phyloP scores from a whole-genome alignment of 192 early-diverging fungal genomes.

The Obelidium mucronatum region DNA sequence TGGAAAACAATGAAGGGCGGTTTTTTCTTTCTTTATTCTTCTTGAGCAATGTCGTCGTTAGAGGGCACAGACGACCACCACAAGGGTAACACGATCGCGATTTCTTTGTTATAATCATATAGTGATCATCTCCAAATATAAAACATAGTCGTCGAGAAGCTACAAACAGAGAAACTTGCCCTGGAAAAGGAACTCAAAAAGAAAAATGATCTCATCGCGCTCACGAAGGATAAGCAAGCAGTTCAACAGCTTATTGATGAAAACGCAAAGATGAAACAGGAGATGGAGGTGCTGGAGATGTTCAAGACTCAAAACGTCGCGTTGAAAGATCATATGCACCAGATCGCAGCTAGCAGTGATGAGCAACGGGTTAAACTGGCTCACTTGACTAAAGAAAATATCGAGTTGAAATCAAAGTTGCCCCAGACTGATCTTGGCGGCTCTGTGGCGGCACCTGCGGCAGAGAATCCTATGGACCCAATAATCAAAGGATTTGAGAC shows the following conservation, averaged over 20 bases:
- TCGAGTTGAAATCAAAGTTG: constrained; percentile 22
- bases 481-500: constrained; percentile 31
- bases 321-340: constrained; percentile 59
- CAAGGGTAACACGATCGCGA: too few relatives aligned
- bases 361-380: constrained; percentile 34
- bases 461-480: constrained; percentile 8
- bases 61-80: too few relatives aligned
- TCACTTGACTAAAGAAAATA: constrained; percentile 20
- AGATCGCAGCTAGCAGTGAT: constrained; percentile 40
- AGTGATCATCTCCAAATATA: constrained; percentile 7
- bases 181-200: constrained; percentile 48
- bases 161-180: constrained; percentile 10
- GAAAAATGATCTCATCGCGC: constrained; percentile 38
- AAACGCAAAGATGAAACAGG: constrained; percentile 37
- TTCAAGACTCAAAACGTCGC: constrained; percentile 50
- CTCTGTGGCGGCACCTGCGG: background rate
- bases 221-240: constrained; percentile 41
- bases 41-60: too few relatives aligned
- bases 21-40: too few relatives aligned
- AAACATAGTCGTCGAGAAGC: constrained; percentile 28
- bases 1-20: too few relatives aligned
- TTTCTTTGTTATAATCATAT: too few relatives aligned
- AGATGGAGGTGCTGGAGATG: constrained; percentile 48
- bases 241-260: constrained; percentile 40
- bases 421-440: background rate